phyloP scores from a whole-genome alignment of 2,329 filamentous ascomycete genomes.

The Aureobasidium vineae region DNA sequence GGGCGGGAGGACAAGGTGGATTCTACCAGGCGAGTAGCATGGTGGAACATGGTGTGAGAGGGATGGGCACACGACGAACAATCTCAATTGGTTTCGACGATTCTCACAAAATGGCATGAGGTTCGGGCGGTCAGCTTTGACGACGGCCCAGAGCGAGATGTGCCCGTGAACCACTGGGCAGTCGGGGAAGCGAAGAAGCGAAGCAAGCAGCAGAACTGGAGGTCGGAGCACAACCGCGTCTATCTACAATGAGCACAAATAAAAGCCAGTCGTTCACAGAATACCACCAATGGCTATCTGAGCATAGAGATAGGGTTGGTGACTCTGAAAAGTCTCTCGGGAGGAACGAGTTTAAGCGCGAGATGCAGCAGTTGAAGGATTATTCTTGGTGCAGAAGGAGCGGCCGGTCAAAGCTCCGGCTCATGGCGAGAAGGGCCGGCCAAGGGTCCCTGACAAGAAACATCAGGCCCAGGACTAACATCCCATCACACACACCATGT shows the following conservation, averaged over 20 bases:
- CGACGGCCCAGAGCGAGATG: not conserved
- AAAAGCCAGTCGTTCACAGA: not conserved
- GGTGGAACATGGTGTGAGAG: slow-evolving; percentile 8
- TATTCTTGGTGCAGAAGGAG: not conserved
- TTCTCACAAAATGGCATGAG: not conserved
- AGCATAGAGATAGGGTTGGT: not conserved
- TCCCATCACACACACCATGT: not conserved
- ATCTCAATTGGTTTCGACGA: not conserved
- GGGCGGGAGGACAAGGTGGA: slow-evolving; percentile 6
- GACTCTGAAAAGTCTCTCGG: not conserved
- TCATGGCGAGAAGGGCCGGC: not conserved
- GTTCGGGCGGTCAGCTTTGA: not conserved
- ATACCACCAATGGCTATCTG: not conserved
- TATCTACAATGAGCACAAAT: not conserved
- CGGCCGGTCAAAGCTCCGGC: slow-evolving; percentile 13
- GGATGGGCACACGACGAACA: not conserved
- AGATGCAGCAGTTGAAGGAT: not conserved
- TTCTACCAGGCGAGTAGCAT: not conserved
- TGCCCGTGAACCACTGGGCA: not conserved
- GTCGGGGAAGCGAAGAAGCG: not conserved
- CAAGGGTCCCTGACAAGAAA: not conserved
- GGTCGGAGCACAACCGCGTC: not conserved
- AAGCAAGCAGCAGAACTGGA: not conserved
- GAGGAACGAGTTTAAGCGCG: not conserved
- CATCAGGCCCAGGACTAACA: slow-evolving; percentile 57